Evolutionary conservation across 1,284 basidiomycete species (phyloP).

Genomic region (Irpex rosettiformis): DNA sequence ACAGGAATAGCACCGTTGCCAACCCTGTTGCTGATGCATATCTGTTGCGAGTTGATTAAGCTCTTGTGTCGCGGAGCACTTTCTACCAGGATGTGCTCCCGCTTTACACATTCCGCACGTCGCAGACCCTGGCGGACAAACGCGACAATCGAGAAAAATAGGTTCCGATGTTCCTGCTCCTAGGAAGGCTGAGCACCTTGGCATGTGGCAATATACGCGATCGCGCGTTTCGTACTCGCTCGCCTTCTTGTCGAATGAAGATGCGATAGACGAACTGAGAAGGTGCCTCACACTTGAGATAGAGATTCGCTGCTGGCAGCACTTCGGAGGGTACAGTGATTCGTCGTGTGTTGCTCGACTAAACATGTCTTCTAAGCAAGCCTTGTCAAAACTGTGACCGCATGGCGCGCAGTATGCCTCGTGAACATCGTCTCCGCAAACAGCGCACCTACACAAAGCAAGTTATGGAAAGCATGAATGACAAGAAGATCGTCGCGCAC

Average conservation of each 20-base stretch:
- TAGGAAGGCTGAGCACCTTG: constrained; percentile 50
- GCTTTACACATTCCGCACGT: constrained; percentile 46
- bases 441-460: constrained; percentile 22
- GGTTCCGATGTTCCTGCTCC: constrained; percentile 33
- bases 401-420: background rate
- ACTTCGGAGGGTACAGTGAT: background rate
- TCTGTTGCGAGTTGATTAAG: constrained; percentile 31
- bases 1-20: constrained; percentile 42
- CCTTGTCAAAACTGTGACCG: background rate
- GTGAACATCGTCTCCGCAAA: background rate
- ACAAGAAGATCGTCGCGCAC: background rate
- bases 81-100: constrained; percentile 28
- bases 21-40: constrained; percentile 39
- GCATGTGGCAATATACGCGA: constrained; percentile 37
- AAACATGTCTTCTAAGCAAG: background rate
- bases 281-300: background rate
- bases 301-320: background rate
- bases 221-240: constrained; percentile 34
- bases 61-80: constrained; percentile 31
- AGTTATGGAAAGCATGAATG: background rate
- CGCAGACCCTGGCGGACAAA: constrained; percentile 27
- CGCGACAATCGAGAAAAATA: constrained; percentile 28
- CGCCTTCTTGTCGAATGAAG: constrained; percentile 29
- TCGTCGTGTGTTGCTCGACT: background rate
- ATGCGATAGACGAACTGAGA: background rate